These are phyloP conservation scores for Pyronema domesticum DNA, from an alignment of 495 filamentous ascomycete species.

Conservation along the genomic window DNA sequence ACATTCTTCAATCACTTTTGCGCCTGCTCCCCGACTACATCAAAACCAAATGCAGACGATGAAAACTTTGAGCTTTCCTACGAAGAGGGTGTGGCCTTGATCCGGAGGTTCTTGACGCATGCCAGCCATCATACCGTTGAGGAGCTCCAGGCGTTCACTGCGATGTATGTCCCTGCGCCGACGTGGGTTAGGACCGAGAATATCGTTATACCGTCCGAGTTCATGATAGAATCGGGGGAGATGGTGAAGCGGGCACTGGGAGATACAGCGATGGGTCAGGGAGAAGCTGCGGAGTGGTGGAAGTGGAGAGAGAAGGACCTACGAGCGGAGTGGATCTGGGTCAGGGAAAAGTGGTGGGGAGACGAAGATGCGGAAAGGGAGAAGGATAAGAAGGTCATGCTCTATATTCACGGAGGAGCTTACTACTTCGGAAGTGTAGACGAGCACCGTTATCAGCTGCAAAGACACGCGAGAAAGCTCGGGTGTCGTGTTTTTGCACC, in stretches of 20 bases:
- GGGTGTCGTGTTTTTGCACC: conserved; percentile 75
- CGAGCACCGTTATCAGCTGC: conserved; percentile 89
- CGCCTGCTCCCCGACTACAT: background rate
- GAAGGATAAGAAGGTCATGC: conserved; percentile 39
- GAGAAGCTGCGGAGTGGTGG: conserved; percentile 74
- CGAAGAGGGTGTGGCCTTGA: conserved; percentile 76
- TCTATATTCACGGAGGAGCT: conserved; percentile 78
- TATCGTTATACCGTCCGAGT: conserved; percentile 46
- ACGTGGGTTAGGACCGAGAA: conserved; percentile 66
- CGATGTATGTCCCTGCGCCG: conserved; percentile 79
- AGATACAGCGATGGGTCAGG: conserved; percentile 58
- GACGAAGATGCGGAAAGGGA: background rate
- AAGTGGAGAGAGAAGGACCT: conserved; percentile 48
- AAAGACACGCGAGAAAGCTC: conserved; percentile 82
- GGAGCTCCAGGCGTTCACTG: conserved; percentile 76
- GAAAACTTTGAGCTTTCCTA: conserved; percentile 46
- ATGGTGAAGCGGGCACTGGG: conserved; percentile 54
- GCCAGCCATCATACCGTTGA: conserved; percentile 79
- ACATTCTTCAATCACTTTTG: conserved; percentile 42
- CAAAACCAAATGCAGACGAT: background rate
- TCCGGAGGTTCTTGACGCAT: conserved; percentile 65
- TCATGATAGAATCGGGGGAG: conserved; percentile 42
- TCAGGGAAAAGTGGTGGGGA: conserved; percentile 35
- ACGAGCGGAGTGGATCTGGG: conserved; percentile 84
- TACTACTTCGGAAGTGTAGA: conserved; percentile 85